Conservation (phyloP, 2,329 filamentous ascomycete species). For the Apiospora rasikravindrae region DNA sequence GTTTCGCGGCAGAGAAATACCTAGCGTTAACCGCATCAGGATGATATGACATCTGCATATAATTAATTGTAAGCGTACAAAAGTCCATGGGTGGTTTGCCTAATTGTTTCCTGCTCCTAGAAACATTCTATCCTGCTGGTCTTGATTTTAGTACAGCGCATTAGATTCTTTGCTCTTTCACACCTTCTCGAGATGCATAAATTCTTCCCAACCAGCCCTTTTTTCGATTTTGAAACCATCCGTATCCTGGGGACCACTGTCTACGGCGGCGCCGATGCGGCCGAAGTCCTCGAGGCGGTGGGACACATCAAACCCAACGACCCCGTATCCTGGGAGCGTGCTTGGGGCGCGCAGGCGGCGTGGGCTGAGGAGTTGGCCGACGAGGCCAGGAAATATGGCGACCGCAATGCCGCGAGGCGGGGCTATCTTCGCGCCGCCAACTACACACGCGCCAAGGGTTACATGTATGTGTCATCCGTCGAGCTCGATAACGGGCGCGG, state of each 20-base stretch:
- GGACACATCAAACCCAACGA: constrained; percentile 44
- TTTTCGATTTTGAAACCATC: constrained; percentile 50
- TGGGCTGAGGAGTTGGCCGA: constrained; percentile 41
- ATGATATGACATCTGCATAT: too few species aligned
- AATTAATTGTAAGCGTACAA: too few species aligned
- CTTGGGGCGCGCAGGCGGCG: constrained; percentile 40
- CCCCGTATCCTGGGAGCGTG: constrained; percentile 45
- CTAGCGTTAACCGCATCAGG: too few species aligned
- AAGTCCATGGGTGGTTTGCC: too few species aligned
- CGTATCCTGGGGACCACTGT: constrained; percentile 46
- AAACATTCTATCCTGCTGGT: too few species aligned
- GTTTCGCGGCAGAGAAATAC: too few species aligned
- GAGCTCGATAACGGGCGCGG: background rate
- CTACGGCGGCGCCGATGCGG: constrained; percentile 44
- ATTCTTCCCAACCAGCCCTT: constrained; percentile 24
- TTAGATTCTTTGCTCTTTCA: background rate
- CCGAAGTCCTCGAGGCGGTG: constrained; percentile 45
- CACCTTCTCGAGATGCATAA: background rate
- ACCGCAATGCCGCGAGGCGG: constrained; percentile 38
- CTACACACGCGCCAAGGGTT: constrained; percentile 21
- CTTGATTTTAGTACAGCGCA: too few species aligned
- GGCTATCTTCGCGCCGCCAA: constrained; percentile 44
- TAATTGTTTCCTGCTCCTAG: too few species aligned
- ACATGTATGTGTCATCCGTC: constrained; percentile 5
- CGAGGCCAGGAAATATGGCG: constrained; percentile 37